Base-by-base conservation (phyloP, 371 early-diverging fungal genomes). In the Apophysomyces elegans region DNA sequence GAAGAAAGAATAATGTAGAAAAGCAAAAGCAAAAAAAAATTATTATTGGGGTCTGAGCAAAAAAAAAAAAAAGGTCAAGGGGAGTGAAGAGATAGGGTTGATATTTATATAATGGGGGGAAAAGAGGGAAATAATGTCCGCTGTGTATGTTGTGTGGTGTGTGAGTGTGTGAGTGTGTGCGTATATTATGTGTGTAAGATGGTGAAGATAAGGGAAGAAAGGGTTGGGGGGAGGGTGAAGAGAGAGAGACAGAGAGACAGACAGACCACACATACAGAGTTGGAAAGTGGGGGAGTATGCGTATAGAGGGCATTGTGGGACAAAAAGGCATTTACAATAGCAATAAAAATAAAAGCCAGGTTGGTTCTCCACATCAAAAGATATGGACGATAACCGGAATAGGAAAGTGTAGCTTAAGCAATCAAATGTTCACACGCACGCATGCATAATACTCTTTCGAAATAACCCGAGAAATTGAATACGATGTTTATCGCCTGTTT, bases 401-500 rank as follows among this genome's bases (percentile, higher is more conserved):
- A 50, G 54, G 54, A 50, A 50, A 50, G 21, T 50, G 11, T 50
- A 50, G 54, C 32, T 50, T 50, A 50, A 50, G 54, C 54, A 50
- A 50, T 50, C 54, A 50, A 50, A 50, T 50, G 54, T 50, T 50
- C 54, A 50, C 54, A 50, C 54, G 54, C 54, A 50, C 54, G 54
- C 54, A 50, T 50, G 54, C 54, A 50, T 50, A 50, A 50, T 50
- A 50, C 54, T 50, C 54, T 50, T 50, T 50, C 54, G 61, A 46
- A 60, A 60, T 16, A 60, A 61, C 44, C 14, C 44, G 47, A 43
- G 36, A 59, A 59, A 38, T 37, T 26, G 46, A 45, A 61, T 61
- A 61, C 46, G 32, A 45, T 61, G 44, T 46, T 61, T 61, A 44
- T 47, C 61, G 61, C 50, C 47, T 61, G 61, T 61, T 61, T 45